Conservation (phyloP, 306 rosid genomes). For the Lathyrus oleraceus region DNA sequence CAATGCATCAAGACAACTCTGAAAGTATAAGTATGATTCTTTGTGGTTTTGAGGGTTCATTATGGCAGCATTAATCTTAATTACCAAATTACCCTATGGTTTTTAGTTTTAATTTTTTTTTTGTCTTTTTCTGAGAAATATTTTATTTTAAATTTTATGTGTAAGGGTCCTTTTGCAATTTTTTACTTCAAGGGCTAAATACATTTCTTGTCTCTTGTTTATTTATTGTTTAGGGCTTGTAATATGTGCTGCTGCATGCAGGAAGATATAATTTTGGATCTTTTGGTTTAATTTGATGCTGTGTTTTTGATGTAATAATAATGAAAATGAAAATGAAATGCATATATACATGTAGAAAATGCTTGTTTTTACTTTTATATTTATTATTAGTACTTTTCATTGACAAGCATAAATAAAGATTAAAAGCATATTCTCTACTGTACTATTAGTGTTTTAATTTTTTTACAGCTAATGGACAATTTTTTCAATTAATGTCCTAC, state of each 20-base stretch:
- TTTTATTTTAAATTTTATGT: neutral
- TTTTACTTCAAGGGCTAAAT: conserved; percentile 7
- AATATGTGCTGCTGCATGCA: neutral
- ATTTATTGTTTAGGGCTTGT: neutral
- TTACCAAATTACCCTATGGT: neutral
- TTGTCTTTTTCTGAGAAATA: neutral
- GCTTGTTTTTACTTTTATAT: neutral
- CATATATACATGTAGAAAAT: neutral
- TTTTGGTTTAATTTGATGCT: neutral
- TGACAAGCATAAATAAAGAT: conserved; percentile 36
- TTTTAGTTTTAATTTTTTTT: neutral
- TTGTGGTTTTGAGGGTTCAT: conserved; percentile 46
- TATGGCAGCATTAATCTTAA: conserved; percentile 54
- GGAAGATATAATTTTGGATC: neutral
- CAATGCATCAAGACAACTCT: conserved; percentile 40
- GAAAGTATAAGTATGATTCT: conserved; percentile 43
- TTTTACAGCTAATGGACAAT: conserved; percentile 19
- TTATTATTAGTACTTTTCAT: conserved; percentile 15
- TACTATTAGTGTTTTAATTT: neutral
- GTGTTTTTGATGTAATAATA: neutral
- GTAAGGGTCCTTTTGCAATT: conserved; percentile 10
- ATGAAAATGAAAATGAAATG: neutral
- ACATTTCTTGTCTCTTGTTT: conserved; percentile 2
- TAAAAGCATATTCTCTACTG: conserved; percentile 36
- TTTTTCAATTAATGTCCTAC: conserved; percentile 4